Evolutionary conservation across 352 stramenopile genomes (phyloP).

Genomic region (Phytophthora foliorum): DNA sequence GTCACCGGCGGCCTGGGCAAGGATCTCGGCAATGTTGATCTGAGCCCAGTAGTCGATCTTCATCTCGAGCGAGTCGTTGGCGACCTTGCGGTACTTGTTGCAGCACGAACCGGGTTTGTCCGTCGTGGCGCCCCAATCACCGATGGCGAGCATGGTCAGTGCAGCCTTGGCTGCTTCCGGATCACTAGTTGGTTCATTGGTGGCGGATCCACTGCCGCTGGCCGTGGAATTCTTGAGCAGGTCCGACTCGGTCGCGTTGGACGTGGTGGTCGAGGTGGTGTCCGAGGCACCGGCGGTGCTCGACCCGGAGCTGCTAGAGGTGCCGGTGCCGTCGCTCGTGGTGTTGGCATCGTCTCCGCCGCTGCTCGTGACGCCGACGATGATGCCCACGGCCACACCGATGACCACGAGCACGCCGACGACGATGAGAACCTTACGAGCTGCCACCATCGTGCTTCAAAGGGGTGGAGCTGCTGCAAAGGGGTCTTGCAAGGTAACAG

Average conservation of each 20-base stretch:
- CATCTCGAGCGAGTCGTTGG: conserved; percentile 82
- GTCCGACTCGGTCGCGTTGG: conserved; percentile 59
- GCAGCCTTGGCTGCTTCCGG: conserved; percentile 61
- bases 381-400: conserved; percentile 67
- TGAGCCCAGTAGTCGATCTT: conserved; percentile 91
- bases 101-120: conserved; percentile 90
- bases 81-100: conserved; percentile 90
- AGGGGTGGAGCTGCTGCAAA: not conserved
- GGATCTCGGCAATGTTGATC: conserved; percentile 86
- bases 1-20: conserved; percentile 71
- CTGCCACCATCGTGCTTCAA: conserved; percentile 37
- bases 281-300: conserved; percentile 1
- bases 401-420: conserved; percentile 77
- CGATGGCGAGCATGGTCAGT: conserved; percentile 88
- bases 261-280: conserved; percentile 17
- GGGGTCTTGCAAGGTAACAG: conserved; percentile 20
- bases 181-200: conserved; percentile 66
- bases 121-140: conserved; percentile 88
- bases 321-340: conserved; percentile 24
- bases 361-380: conserved; percentile 66
- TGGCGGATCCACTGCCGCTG: conserved; percentile 36
- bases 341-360: conserved; percentile 44
- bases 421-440: conserved; percentile 74
- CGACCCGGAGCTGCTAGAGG: conserved; percentile 23
- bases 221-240: conserved; percentile 46